Evolutionary conservation across 257 asterid genomes (phyloP).

Genomic region (Solanum ossicruentum): DNA sequence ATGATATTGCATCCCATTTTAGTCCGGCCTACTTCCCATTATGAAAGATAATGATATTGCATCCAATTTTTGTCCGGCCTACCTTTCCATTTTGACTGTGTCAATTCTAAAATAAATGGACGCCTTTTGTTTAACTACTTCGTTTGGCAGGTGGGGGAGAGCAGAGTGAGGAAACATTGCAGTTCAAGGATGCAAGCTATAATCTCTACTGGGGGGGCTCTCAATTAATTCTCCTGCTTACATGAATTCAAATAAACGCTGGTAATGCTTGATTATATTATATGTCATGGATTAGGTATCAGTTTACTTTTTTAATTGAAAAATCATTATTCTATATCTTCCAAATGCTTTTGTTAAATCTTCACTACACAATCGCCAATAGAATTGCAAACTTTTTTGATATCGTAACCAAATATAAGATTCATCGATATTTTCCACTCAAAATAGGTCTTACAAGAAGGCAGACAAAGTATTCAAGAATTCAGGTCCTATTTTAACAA

Average conservation of each 20-base stretch:
- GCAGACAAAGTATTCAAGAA: neutral
- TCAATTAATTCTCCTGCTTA: neutral
- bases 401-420: neutral
- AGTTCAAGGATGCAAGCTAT: neutral
- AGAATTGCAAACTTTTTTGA: neutral
- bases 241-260: neutral
- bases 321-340: neutral
- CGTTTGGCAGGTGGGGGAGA: neutral
- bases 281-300: neutral
- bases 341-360: neutral
- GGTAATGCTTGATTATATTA: neutral
- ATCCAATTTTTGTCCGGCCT: neutral
- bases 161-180: neutral
- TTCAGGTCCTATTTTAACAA: neutral
- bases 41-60: neutral
- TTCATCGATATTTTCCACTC: neutral
- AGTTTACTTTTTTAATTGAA: neutral
- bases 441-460: neutral
- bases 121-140: neutral
- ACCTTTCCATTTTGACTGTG: neutral
- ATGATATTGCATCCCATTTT: neutral
- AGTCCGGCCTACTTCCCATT: neutral
- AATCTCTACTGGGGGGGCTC: neutral
- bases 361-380: no score
- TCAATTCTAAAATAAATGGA: neutral